A percentile compares a stretch with the other conserved stretches of the same genome.
phyloP scores from a whole-genome alignment of 257 asterid species.

The Paraleonurus japonicus region DNA sequence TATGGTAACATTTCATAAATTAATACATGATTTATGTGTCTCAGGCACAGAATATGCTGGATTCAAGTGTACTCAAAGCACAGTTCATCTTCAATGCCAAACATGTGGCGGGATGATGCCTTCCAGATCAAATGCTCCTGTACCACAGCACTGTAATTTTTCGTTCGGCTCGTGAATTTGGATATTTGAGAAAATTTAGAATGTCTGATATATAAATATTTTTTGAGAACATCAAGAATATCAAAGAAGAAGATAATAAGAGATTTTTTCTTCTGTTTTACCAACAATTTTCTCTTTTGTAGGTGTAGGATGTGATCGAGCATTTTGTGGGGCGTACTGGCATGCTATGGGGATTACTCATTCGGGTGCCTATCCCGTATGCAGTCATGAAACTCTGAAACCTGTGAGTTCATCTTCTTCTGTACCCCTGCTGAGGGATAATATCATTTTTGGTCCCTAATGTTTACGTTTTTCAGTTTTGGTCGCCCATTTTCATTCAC shows the following conservation, averaged over 20 bases:
- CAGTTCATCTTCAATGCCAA: slow-evolving; percentile 91
- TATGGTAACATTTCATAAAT: neutral
- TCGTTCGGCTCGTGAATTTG: neutral
- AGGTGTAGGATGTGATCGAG: slow-evolving; percentile 97
- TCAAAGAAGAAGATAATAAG: neutral
- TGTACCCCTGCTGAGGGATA: neutral
- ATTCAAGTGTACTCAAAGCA: slow-evolving; percentile 67
- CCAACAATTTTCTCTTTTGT: slow-evolving; percentile 25
- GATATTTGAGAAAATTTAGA: neutral
- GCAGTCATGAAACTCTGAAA: slow-evolving; percentile 68
- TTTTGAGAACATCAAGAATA: slow-evolving; percentile 3
- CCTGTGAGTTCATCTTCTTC: slow-evolving; percentile 52
- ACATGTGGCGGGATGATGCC: slow-evolving; percentile 97
- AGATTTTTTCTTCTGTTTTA: neutral
- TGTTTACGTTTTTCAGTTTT: too few relatives aligned
- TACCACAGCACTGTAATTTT: slow-evolving; percentile 77
- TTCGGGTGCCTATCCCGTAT: slow-evolving; percentile 50
- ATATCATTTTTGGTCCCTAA: too few relatives aligned
- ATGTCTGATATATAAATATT: neutral
- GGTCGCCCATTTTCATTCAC: too few relatives aligned
- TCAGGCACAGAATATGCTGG: slow-evolving; percentile 70
- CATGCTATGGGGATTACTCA: slow-evolving; percentile 57
- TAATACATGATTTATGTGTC: slow-evolving; percentile 21
- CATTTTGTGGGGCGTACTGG: slow-evolving; percentile 99
- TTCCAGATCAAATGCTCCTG: slow-evolving; percentile 54